phyloP scores from a whole-genome alignment of 2,329 filamentous ascomycete genomes.

The Leptodontidium sp. region DNA sequence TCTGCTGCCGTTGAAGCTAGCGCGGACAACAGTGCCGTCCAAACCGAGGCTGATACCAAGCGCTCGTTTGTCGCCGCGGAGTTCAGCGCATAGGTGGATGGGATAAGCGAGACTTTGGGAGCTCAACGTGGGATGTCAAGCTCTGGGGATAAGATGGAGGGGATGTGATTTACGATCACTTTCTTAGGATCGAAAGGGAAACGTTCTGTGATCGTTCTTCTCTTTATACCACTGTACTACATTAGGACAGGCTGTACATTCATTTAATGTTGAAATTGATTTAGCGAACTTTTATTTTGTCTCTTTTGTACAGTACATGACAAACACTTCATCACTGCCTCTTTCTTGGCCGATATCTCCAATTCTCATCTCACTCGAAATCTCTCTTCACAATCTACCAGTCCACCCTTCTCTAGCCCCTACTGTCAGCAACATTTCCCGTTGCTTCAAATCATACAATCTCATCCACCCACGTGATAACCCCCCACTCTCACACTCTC shows the following conservation, averaged over 20 bases:
- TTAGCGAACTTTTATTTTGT: neutral
- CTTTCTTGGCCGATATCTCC: too few relatives aligned
- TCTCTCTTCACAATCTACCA: too few relatives aligned
- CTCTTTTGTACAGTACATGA: neutral
- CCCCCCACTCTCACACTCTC: neutral
- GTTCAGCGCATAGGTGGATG: constrained; percentile 22
- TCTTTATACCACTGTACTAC: constrained; percentile 6
- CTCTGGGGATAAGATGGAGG: neutral
- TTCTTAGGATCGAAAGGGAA: neutral
- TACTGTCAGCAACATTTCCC: too few relatives aligned
- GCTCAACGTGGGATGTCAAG: neutral
- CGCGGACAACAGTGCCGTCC: constrained; percentile 40
- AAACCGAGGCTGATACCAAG: constrained; percentile 13
- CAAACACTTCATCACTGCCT: too few relatives aligned
- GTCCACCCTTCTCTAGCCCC: too few relatives aligned
- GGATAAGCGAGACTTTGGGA: neutral
- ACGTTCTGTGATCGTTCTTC: constrained; percentile 1
- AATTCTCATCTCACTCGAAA: too few relatives aligned
- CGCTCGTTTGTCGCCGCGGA: constrained; percentile 16
- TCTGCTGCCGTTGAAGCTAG: constrained; percentile 43
- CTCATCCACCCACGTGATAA: neutral
- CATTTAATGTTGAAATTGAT: constrained; percentile 3
- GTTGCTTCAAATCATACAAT: too few relatives aligned
- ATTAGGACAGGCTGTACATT: neutral
- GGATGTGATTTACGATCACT: neutral